Base-by-base conservation (phyloP, 495 filamentous ascomycete genomes). In the Apodospora peruviana region DNA sequence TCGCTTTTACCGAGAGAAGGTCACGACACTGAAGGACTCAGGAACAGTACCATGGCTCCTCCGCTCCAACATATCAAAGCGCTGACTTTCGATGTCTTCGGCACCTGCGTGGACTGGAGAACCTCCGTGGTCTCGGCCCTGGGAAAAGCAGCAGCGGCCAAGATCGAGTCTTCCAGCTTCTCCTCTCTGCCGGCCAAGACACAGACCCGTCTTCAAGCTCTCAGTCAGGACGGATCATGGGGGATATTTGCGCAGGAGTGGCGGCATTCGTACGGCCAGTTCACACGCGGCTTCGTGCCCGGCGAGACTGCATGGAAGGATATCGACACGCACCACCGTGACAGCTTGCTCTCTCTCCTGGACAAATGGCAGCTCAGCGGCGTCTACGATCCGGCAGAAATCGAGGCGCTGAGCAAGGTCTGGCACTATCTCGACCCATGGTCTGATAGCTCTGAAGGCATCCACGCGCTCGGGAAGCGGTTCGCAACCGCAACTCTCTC, bases 31-130 rank as follows among this genome's bases (percentile, higher is more conserved):
- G 7, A 14, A 7, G 27, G 27, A 32, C 27, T 7, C 27, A 32
- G 27, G 14, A 7, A 32, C 27, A 32, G 27, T 32, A n/a, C n/a
- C 27, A 32, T 32, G 27, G 7, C 44, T 24, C 11, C 18, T n/a
- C 21, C 35, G 22, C 14, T 43, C 17, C 16, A 25, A 18, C 41
- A 46, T 16, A 43, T 75, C 48, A 73, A 75, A 50, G 75, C 69
- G 14, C 56, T 80, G n/a, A 72, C 70, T 20, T 80, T 79, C 50
- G 75, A 78, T 59, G 72, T 86, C 57, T 91, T 91, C 68, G 88
- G 88, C 52, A 91, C 87, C 4, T 76, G 83, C 45, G 86, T 91
- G 21, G 72, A 87, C 69, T 88, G 85, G 83, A 78, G 86, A 43
- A 69, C 65, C 24, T 76, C 77, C 24, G 74, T 91, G 19, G 76